Evolutionary conservation across 805 yeast species (phyloP), one percentile per base, ranked within the genome.

Genomic region (Candida xiaguanensis): DNA sequence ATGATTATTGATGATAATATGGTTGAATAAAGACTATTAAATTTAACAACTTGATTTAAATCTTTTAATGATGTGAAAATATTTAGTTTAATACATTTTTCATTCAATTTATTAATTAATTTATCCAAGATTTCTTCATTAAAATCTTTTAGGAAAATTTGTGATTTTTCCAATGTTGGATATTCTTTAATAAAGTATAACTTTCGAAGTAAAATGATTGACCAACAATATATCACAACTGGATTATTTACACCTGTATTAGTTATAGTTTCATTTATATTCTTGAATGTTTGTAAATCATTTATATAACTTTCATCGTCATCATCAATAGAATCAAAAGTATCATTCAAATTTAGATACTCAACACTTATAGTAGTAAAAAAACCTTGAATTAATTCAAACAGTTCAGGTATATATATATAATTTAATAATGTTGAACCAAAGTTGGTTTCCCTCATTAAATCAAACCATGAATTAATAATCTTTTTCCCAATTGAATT

Each of bases 191-290:
- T 49, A 2, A 74, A 50, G 15, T 70, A 61, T 6, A 67, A 65
- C 43, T 80, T 78, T 16, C 81, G 62, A 47, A 77, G 76, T 8
- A 80, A 53, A 8, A 80, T 56, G 11, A 82, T 74, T 22, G 85
- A 74, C 91, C 91, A 85, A 16, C 78, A 72, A 51, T 82, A 83
- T 31, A 77, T 55, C 1, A 80, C 61, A 8, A 82, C 55, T 2
- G 85, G 61, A 44, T 75, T 75, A 2, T 59, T 42, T 9, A 55
- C 58, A 14, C 63, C 56, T 1, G 71, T 50, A 8, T 59, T 51
- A 4, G 61, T 39, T 13, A 80, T 53, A 3, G 61, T 48, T 1
- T 59, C 53, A 39, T 77, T 71, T 18, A 79, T 60, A n/a, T 52
- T 36, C 22, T 56, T 51, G 42, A 78, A 67, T 3, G 23, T 13